Evolutionary conservation across 768 basidiomycete genomes (phyloP).

Genomic region (Megacollybia marginata): DNA sequence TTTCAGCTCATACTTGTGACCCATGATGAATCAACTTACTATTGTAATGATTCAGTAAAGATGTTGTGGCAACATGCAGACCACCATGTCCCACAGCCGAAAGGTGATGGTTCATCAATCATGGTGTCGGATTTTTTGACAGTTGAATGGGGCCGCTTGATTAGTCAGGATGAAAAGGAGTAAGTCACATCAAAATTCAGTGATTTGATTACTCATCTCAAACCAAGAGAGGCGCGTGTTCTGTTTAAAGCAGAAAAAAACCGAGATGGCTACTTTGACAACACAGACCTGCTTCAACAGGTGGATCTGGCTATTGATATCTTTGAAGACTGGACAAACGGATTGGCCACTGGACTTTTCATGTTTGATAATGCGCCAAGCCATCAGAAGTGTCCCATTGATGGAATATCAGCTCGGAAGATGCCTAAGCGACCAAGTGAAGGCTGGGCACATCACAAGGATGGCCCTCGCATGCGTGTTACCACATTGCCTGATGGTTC

Average conservation of each 20-base stretch:
- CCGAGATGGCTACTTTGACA: slow-evolving; percentile 23
- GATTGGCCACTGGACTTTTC: slow-evolving; percentile 20
- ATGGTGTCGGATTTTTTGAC: too few relatives aligned
- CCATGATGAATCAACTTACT: slow-evolving; percentile 16
- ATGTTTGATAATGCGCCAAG: slow-evolving; percentile 30
- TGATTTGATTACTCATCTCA: slow-evolving; percentile 22
- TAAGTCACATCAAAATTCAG: slow-evolving; percentile 9
- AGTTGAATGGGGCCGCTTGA: slow-evolving; percentile 17
- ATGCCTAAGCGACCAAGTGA: slow-evolving; percentile 24
- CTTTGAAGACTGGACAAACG: slow-evolving; percentile 14
- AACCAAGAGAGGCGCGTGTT: slow-evolving; percentile 9
- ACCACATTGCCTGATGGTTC: slow-evolving; percentile 14
- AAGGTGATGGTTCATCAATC: too few relatives aligned
- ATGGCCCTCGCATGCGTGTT: slow-evolving; percentile 24
- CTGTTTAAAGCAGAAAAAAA: slow-evolving; percentile 20
- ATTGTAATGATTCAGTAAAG: neutral
- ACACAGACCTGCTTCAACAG: slow-evolving; percentile 28
- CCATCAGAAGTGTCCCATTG: slow-evolving; percentile 23
- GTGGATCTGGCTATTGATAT: slow-evolving; percentile 14
- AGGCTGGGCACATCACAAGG: slow-evolving; percentile 18
- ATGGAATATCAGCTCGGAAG: slow-evolving; percentile 23
- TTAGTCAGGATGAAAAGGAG: slow-evolving; percentile 10
- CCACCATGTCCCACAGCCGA: too few relatives aligned
- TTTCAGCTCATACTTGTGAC: slow-evolving; percentile 7
- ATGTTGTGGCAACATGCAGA: too few relatives aligned